phyloP scores from a whole-genome alignment of 225 moss, liverwort and hornwort genomes.

The Pleurozium schreberi region DNA sequence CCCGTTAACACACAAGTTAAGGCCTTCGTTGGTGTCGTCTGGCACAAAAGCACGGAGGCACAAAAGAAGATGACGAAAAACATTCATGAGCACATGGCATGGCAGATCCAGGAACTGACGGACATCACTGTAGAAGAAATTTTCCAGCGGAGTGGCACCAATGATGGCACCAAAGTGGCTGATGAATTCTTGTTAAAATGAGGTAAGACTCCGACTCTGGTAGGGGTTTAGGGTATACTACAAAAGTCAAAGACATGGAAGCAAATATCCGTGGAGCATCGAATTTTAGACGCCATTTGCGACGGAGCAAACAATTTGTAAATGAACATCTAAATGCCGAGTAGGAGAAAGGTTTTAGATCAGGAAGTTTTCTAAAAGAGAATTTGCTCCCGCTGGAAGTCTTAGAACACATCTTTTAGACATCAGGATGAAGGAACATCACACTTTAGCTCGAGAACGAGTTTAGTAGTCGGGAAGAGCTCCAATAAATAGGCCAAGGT shows the following conservation, averaged over 20 bases:
- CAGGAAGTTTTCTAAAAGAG: not conserved
- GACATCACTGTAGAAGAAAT: conserved; percentile 14
- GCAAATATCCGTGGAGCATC: not conserved
- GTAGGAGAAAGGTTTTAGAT: not conserved
- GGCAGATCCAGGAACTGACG: conserved; percentile 13
- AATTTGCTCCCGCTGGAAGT: not conserved
- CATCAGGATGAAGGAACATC: not conserved
- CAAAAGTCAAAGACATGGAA: not conserved
- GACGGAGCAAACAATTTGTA: not conserved
- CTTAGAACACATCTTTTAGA: not conserved
- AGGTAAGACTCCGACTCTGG: not conserved
- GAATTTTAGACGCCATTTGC: not conserved
- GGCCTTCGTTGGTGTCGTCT: conserved; percentile 53
- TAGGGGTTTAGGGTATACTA: not conserved
- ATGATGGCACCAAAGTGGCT: conserved; percentile 3
- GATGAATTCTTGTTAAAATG: not conserved
- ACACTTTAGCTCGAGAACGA: not conserved
- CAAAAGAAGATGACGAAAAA: conserved; percentile 62
- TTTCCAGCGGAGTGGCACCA: not conserved
- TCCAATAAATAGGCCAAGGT: not conserved
- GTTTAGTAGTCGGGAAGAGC: not conserved
- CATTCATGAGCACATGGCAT: conserved; percentile 34
- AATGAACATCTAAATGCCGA: not conserved
- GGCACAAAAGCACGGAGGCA: conserved; percentile 64
- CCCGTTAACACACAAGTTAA: conserved; percentile 27